Conservation (phyloP, 768 basidiomycete genomes). For the Phylloporus scabripes region DNA sequence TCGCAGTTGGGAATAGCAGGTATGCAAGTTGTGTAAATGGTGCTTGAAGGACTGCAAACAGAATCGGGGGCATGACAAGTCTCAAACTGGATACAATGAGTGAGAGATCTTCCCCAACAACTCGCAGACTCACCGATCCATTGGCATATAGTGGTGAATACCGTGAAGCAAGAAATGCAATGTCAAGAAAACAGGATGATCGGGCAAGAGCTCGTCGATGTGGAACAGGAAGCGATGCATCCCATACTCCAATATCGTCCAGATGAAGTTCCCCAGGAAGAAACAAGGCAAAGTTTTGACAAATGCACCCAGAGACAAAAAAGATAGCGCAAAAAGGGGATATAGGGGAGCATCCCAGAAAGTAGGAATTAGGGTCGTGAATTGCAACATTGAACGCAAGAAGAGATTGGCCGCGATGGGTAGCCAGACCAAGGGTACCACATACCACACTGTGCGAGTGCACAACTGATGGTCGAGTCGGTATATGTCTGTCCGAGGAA, state of each 20-base stretch:
- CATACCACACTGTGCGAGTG: conserved; percentile 89
- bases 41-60: conserved; percentile 71
- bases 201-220: conserved; percentile 82
- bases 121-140: conserved; percentile 66
- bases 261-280: conserved; percentile 79
- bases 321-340: conserved; percentile 44
- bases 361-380: conserved; percentile 61
- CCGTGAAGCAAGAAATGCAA: conserved; percentile 93
- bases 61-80: conserved; percentile 91
- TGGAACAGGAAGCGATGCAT: conserved; percentile 98
- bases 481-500: neutral
- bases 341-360: conserved; percentile 54
- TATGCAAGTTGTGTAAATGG: conserved; percentile 89
- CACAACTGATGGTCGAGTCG: conserved; percentile 44
- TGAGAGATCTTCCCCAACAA: neutral
- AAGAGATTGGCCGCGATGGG: conserved; percentile 81
- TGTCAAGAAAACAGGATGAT: conserved; percentile 69
- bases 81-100: conserved; percentile 51
- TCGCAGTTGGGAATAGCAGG: conserved; percentile 68
- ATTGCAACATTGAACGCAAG: conserved; percentile 77
- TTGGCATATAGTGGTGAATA: conserved; percentile 95
- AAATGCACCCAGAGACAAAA: conserved; percentile 48
- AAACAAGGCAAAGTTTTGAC: conserved; percentile 62
- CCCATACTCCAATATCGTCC: conserved; percentile 91
- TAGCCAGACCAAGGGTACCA: conserved; percentile 87